These are phyloP conservation scores for Penicillium sumatraense DNA, from an alignment of 2,329 filamentous ascomycete genomes.

Conservation along the genomic window DNA sequence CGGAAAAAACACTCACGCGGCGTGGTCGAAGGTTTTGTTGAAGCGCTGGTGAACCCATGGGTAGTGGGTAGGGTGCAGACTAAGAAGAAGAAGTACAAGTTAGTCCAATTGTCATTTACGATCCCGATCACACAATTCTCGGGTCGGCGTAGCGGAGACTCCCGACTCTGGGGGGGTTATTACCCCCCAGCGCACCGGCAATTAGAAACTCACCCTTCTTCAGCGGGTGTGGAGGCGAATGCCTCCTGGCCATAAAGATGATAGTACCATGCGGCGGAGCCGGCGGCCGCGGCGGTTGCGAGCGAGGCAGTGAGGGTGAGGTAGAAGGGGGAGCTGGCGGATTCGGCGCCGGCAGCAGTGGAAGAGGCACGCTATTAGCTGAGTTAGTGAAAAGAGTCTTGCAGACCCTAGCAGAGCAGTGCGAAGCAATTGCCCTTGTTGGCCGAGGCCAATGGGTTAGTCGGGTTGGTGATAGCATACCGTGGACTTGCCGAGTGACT, in stretches of 20 bases:
- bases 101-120: conserved; percentile 23
- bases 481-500: conserved; percentile 74
- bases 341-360: conserved; percentile 69
- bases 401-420: conserved; percentile 31
- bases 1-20: conserved; percentile 70
- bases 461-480: conserved; percentile 62
- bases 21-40: conserved; percentile 95
- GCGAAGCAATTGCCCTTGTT: conserved; percentile 34
- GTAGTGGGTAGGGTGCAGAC: conserved; percentile 88
- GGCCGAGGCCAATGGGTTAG: conserved; percentile 34
- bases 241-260: conserved; percentile 90
- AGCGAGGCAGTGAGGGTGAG: conserved; percentile 85
- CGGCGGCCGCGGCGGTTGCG: conserved; percentile 83
- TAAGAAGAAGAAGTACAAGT: conserved; percentile 48
- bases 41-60: conserved; percentile 94
- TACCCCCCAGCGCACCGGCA: neutral
- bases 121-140: conserved; percentile 30
- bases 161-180: conserved; percentile 4
- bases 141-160: conserved; percentile 27
- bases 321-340: conserved; percentile 75
- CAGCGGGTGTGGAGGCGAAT: conserved; percentile 86
- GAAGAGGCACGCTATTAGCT: conserved; percentile 67
- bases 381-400: conserved; percentile 36
- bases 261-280: conserved; percentile 95
- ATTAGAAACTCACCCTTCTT: conserved; percentile 85